phyloP scores from a whole-genome alignment of 2,329 filamentous ascomycete genomes.

The Neonectria punicea region DNA sequence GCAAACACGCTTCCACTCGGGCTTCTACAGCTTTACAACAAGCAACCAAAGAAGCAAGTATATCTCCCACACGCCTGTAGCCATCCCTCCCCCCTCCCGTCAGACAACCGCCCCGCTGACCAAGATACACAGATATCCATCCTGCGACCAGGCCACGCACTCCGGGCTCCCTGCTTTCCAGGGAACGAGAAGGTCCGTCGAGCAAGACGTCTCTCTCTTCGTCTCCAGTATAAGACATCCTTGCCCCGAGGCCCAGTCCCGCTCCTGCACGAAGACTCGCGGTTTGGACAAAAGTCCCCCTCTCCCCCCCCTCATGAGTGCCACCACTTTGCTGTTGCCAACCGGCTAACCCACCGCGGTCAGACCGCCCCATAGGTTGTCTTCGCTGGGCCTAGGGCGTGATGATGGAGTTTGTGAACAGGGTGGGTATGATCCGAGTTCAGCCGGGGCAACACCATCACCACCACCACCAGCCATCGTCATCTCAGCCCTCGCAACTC shows the following conservation, averaged over 20 bases:
- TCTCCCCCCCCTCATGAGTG: background rate
- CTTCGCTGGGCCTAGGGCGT: background rate
- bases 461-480: background rate
- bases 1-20: background rate
- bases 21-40: background rate
- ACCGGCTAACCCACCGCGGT: background rate
- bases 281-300: background rate
- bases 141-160: no score
- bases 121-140: no score
- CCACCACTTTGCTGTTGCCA: background rate
- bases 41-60: background rate
- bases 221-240: no score
- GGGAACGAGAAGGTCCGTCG: no score
- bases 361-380: background rate
- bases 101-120: no score
- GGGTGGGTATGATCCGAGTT: background rate
- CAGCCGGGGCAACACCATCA: background rate
- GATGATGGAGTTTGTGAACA: background rate
- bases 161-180: no score
- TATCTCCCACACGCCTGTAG: background rate
- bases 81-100: no score
- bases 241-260: background rate
- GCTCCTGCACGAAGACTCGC: background rate
- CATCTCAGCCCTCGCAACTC: conserved; percentile 1
- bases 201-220: no score